A percentile compares a stretch with the other conserved stretches of the same genome.
Evolutionary conservation across 2,329 filamentous ascomycete genomes (phyloP).

Genomic region (Fusarium begoniae): DNA sequence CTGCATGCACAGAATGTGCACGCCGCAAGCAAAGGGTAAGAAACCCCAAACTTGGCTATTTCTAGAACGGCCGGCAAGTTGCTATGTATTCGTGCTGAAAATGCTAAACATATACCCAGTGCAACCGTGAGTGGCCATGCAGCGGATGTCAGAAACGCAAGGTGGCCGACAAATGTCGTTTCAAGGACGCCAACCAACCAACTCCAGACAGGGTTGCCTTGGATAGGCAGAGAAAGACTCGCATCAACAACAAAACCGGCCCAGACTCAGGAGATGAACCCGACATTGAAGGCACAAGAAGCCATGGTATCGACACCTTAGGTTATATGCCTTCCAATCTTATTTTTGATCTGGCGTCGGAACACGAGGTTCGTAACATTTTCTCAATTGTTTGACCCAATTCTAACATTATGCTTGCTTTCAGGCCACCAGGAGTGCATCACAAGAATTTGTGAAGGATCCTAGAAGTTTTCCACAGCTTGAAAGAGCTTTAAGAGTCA

Average conservation of each 20-base stretch:
- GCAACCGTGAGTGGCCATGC: conserved; percentile 53
- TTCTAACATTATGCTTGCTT: neutral
- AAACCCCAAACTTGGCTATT: neutral
- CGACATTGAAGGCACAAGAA: conserved; percentile 40
- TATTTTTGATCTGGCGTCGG: conserved; percentile 41
- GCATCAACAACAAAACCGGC: conserved; percentile 26
- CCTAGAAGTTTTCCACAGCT: conserved; percentile 43
- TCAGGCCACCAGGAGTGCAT: conserved; percentile 18
- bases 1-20: conserved; percentile 56
- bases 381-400: neutral
- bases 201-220: conserved; percentile 35
- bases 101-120: conserved; percentile 40
- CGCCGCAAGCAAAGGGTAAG: conserved; percentile 52
- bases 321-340: conserved; percentile 49
- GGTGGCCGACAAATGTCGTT: conserved; percentile 49
- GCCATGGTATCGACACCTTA: conserved; percentile 46
- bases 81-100: neutral
- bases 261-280: conserved; percentile 23
- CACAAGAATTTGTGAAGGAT: conserved; percentile 38
- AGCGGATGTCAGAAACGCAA: conserved; percentile 53
- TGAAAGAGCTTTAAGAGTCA: conserved; percentile 44
- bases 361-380: conserved; percentile 39
- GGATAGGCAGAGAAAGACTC: conserved; percentile 38
- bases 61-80: neutral
- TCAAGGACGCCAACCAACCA: conserved; percentile 40